Percentiles rank a stretch among this genome's conserved stretches.
Conservation (phyloP, 1,139 yeast species). For the Yamadazyma dushanensis region DNA sequence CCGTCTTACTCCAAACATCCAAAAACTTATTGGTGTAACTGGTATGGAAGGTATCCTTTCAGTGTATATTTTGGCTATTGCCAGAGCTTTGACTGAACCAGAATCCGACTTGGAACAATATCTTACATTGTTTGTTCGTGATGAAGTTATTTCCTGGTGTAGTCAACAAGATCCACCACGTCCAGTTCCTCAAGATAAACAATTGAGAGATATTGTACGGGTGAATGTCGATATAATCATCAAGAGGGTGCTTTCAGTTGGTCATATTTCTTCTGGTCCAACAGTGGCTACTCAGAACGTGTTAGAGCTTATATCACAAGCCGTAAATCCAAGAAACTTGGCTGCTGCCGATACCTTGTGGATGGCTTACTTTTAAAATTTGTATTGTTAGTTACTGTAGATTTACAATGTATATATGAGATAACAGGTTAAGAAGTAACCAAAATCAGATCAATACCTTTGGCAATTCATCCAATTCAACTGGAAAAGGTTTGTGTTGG, state of each 20-base stretch:
- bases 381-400: neutral
- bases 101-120: slow-evolving; percentile 88
- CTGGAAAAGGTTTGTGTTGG: no score
- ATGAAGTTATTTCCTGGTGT: slow-evolving; percentile 93
- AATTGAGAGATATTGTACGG: slow-evolving; percentile 81
- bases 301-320: slow-evolving; percentile 87
- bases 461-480: no score
- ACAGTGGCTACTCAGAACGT: slow-evolving; percentile 90
- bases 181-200: slow-evolving; percentile 71
- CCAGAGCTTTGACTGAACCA: slow-evolving; percentile 86
- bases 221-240: slow-evolving; percentile 85
- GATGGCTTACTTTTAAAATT: slow-evolving; percentile 81
- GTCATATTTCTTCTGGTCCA: slow-evolving; percentile 74
- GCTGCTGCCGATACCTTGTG: slow-evolving; percentile 92
- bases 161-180: slow-evolving; percentile 74
- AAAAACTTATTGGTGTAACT: slow-evolving; percentile 88
- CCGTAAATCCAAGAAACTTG: slow-evolving; percentile 92
- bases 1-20: slow-evolving; percentile 94
- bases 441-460: no score
- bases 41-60: slow-evolving; percentile 90
- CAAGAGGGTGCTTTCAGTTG: slow-evolving; percentile 66
- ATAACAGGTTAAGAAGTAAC: no score
- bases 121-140: slow-evolving; percentile 88
- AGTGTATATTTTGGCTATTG: slow-evolving; percentile 80
- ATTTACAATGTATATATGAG: neutral